Base-by-base conservation (phyloP, 2,329 filamentous ascomycete species). In the Monosporascus sp. region DNA sequence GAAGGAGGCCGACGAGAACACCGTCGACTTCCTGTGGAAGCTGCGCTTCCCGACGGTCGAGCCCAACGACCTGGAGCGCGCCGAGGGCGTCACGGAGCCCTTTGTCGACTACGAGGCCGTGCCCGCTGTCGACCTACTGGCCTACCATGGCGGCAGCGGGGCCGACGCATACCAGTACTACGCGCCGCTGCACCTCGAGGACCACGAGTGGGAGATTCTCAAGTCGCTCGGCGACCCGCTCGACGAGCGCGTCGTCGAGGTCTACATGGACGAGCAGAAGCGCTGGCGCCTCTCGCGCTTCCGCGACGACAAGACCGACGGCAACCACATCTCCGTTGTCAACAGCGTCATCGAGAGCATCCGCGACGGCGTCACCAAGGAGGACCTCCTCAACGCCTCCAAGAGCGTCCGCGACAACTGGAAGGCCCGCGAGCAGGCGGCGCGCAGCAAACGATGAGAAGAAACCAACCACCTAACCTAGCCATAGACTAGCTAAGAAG, bases 1-100 rank as follows among this genome's bases (percentile, higher is more conserved):
- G 94, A 99, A 99, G 73, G 91, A 93, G 0, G 90, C 91, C 4
- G 80, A 90, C 60, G 94, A 99, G 70, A 99, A 99, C 74, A 96
- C 91, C 0, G 85, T 99, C 61, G 94, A 99, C 69, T 97, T 96
- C 70, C 83, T 88, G 43, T 80, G 97, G 63, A 83, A 82, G 50
- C 80, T 99, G 44, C 78, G 81, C 14, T 97, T 97, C 64, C 88
- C 88, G 0, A 66, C 77, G 0, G 76, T 87, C n/a, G 81, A 89
- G 55, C 87, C 87, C 1, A 82, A 87, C 64, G 80, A 83, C 16
- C 72, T 77, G 17, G 88, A 94, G 62, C 81, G 83, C 46, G 82
- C 83, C 36, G 86, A 89, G 19, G 86, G 85, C 19, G 71, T 82
- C 37, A 80, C 78, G 0, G 78, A 83, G 44, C 77, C 84, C 0